Evolutionary conservation across 352 stramenopile genomes (phyloP), one percentile per base, ranked within the genome.

Genomic region (Phytophthora pistaciae): DNA sequence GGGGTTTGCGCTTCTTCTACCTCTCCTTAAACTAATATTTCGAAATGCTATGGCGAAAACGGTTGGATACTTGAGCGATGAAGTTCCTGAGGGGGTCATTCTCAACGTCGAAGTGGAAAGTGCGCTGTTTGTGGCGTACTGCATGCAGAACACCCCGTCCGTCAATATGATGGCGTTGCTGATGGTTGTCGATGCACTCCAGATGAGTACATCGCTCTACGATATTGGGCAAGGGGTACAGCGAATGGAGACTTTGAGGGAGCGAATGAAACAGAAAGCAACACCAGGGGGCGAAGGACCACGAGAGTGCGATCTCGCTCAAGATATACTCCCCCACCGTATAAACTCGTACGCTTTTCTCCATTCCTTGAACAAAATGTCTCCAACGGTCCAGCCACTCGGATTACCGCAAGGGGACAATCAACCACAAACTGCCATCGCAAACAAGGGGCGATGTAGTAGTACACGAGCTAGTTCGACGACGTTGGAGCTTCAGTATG

Each of bases 141-240:
- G 40, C 16, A 49, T 49, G 40, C 40, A 49, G 18, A 49, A 49
- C 40, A 57, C 75, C 5, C 67, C 48, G 1, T 80, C 71, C 36
- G 23, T 74, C 16, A 36, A 31, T 1, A 80, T 53, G 16, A 54
- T 20, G 46, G 27, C 27, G 20, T 20, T 50, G 10, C 21, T 60
- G 8, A 60, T 60, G 56, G 23, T 25, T 25, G 36, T 27, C 7
- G 56, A 63, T 25, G 36, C 56, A 11, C 18, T 63, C 6, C 58
- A 64, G 58, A 64, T 64, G 20, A 14, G 18, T 21, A 27, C 58
- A 42, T 64, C 58, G 23, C 27, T 64, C 5, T 48, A 31, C 21
- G 58, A 64, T 18, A 64, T 64, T 31, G 21, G 29, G 1, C 3
- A 29, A 20, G 25, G 27, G 3, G 7, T 50, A 11, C 33, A 38